Evolutionary conservation across 306 rosid species (phyloP).

Genomic region (Prunus mume): DNA sequence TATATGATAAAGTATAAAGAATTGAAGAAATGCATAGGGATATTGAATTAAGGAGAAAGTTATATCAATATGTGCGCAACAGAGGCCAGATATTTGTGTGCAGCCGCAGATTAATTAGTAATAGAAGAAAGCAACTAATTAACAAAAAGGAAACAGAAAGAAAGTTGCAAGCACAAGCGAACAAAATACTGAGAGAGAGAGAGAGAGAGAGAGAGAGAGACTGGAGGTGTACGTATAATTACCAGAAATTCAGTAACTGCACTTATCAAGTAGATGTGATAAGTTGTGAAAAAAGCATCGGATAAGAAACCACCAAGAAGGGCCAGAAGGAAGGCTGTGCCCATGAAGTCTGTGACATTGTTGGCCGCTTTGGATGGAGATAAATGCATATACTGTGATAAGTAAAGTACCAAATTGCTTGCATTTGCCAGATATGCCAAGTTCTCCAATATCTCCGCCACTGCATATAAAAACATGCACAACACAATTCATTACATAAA

Average conservation of each 20-base stretch:
- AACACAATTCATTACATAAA: background rate
- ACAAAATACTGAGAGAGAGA: background rate
- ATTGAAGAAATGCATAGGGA: background rate
- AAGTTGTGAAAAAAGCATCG: conserved; percentile 82
- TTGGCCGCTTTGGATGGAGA: conserved; percentile 81
- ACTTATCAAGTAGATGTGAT: conserved; percentile 75
- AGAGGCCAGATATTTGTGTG: too few relatives aligned
- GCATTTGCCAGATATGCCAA: conserved; percentile 90
- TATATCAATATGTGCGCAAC: too few relatives aligned
- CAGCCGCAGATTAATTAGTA: too few relatives aligned
- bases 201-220: background rate
- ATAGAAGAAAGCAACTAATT: background rate
- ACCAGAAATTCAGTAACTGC: conserved; percentile 82
- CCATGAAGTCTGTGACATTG: conserved; percentile 95
- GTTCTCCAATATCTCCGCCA: conserved; percentile 85
- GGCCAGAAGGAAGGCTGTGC: conserved; percentile 89
- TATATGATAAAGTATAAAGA: background rate
- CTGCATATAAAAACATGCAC: conserved; percentile 31
- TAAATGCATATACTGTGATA: conserved; percentile 65
- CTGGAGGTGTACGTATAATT: conserved; percentile 17
- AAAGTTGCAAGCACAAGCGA: background rate
- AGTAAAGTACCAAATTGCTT: conserved; percentile 80
- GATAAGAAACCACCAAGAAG: conserved; percentile 94
- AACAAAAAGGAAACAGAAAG: background rate
- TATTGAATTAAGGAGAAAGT: background rate